These are phyloP conservation scores for Leucosporidium yakuticum DNA, from an alignment of 768 basidiomycete genomes.

Conservation along the genomic window DNA sequence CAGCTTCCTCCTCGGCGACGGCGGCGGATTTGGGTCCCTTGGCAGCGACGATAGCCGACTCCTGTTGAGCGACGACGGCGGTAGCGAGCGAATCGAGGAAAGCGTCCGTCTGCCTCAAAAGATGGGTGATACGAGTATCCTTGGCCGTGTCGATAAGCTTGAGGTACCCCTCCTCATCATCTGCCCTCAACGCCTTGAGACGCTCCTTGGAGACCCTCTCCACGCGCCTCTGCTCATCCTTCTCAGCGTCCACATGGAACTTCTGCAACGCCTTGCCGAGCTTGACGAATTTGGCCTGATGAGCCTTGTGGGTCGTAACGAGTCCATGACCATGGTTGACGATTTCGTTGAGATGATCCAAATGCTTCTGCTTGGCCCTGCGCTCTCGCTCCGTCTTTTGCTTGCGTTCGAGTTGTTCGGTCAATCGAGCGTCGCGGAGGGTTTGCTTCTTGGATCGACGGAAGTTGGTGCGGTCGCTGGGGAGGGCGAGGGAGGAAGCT, in stretches of 20 bases:
- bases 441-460: constrained; percentile 76
- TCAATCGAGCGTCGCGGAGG: constrained; percentile 79
- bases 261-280: constrained; percentile 72
- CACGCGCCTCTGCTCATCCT: constrained; percentile 95
- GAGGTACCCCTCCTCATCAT: constrained; percentile 99
- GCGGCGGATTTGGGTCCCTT: constrained; percentile 47
- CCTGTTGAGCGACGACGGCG: constrained; percentile 88
- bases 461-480: constrained; percentile 87
- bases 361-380: constrained; percentile 90
- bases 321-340: constrained; percentile 75
- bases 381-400: constrained; percentile 88
- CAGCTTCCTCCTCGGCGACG: constrained; percentile 58
- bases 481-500: constrained; percentile 64
- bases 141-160: constrained; percentile 98
- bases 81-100: constrained; percentile 94
- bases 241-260: constrained; percentile 86
- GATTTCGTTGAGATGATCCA: constrained; percentile 85
- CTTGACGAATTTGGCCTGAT: constrained; percentile 54
- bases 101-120: constrained; percentile 84
- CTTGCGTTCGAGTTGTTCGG: constrained; percentile 81
- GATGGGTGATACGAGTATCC: constrained; percentile 95
- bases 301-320: constrained; percentile 54
- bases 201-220: constrained; percentile 95
- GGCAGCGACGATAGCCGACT: constrained; percentile 50
- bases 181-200: constrained; percentile 91